Evolutionary conservation across 805 yeast genomes (phyloP), one percentile per base, ranked within the genome.

Genomic region (Cyberlindnera bimundalis): DNA sequence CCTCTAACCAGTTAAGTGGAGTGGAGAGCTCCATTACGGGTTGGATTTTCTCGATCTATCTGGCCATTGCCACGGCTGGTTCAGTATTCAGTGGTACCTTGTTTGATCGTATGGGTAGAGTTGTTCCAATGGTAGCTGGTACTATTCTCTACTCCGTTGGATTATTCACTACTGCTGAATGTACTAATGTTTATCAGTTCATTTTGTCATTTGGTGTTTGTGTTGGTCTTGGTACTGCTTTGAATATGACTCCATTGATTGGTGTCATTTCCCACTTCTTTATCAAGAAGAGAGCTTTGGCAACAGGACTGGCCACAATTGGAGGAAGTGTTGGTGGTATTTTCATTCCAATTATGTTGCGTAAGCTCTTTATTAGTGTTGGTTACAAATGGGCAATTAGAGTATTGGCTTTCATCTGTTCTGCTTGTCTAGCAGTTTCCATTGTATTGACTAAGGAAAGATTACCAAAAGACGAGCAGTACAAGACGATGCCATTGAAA

Each of bases 251-350:
- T 6, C 87, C 88, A 0, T 60, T 78, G 29, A 66, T 82, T 2
- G 76, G 83, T 7, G 76, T 74, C 19, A 68, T 81, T 2, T 76
- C 81, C 15, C 86, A 83, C 45, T 83, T 84, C 81, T 83, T 81
- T 54, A 63, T 67, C 34, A 64, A 61, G 35, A 79, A 68, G 51
- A 66, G 89, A 53, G 88, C 82, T 1, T 61, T 68, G 41, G 84
- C 81, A 0, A 65, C 70, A 7, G 75, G 78, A 9, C 42, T 70
- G 1, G 74, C 78, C 0, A 70, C 74, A 4, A 63, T 67, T 45
- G 81, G 81, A 12, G 81, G 80, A 2, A 71, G 78, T 19, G 40
- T 77, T n/a, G 83, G 82, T 24, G 83, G 82, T 35, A 64, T 76
- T 38, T 50, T 73, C 29, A 73, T 79, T 59, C 81, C 84, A 4